A percentile compares a stretch with the other conserved stretches of the same genome.
phyloP scores from a whole-genome alignment of 257 asterid genomes.

The Ehretia macrophylla region DNA sequence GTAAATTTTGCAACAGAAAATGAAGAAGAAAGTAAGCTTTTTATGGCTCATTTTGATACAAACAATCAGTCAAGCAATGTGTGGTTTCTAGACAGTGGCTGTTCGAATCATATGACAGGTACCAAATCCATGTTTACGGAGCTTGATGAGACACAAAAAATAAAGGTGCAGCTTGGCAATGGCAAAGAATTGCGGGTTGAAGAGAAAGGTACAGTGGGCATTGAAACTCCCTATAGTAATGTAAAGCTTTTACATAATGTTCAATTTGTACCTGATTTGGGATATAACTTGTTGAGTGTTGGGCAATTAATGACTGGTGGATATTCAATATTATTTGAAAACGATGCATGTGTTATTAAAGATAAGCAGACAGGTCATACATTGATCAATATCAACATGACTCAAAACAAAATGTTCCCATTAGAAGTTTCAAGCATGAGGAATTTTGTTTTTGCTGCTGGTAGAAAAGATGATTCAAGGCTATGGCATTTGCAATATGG shows the following conservation, averaged over 20 bases:
- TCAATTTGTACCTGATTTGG: conserved; percentile 3
- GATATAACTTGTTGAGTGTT: conserved; percentile 16
- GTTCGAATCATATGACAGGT: conserved; percentile 3
- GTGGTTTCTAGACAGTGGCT: conserved; percentile 8
- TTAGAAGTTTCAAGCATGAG: background rate
- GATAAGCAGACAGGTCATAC: conserved; percentile 1
- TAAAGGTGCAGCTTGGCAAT: background rate
- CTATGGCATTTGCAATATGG: conserved; percentile 15
- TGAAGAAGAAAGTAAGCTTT: conserved; percentile 10
- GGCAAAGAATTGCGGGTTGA: conserved; percentile 1
- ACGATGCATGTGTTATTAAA: background rate
- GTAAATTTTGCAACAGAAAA: background rate
- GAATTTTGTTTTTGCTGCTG: background rate
- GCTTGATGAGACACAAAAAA: conserved; percentile 1
- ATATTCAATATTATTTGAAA: background rate
- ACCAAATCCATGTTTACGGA: background rate
- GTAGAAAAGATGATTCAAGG: background rate
- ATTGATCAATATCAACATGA: background rate
- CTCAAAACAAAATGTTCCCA: conserved; percentile 1
- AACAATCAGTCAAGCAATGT: background rate
- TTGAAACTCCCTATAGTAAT: background rate
- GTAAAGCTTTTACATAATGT: conserved; percentile 8
- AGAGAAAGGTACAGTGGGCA: background rate
- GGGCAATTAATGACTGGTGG: conserved; percentile 11
- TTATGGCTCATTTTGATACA: background rate